A percentile compares a stretch with the other conserved stretches of the same genome.
Evolutionary conservation across 306 rosid genomes (phyloP).

Genomic region (Cajanus cajan): DNA sequence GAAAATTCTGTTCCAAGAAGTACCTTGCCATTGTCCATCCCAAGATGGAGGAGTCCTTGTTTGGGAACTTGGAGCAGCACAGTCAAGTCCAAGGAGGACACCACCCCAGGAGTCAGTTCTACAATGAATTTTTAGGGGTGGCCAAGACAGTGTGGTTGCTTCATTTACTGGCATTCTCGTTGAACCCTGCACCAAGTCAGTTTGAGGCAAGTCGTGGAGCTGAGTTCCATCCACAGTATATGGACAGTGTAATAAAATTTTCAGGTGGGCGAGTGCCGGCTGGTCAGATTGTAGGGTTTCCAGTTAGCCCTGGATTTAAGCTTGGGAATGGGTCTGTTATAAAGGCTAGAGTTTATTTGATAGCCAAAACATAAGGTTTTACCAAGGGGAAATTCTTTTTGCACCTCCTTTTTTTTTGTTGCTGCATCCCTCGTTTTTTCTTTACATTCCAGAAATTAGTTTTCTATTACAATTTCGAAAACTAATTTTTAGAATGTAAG

Average conservation of each 20-base stretch:
- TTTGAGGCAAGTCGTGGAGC: slow-evolving; percentile 93
- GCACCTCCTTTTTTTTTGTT: neutral
- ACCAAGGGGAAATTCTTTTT: neutral
- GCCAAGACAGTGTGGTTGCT: slow-evolving; percentile 90
- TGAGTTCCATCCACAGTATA: slow-evolving; percentile 70
- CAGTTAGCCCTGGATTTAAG: slow-evolving; percentile 91
- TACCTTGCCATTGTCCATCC: slow-evolving; percentile 87
- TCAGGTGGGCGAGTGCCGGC: slow-evolving; percentile 59
- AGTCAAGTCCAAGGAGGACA: slow-evolving; percentile 62
- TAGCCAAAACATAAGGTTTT: slow-evolving; percentile 44
- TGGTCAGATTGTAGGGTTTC: slow-evolving; percentile 77
- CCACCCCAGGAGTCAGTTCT: slow-evolving; percentile 86
- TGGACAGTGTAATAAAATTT: slow-evolving; percentile 81
- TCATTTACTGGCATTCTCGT: slow-evolving; percentile 91
- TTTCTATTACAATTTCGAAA: no score
- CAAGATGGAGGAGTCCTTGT: slow-evolving; percentile 96
- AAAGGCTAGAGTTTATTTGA: slow-evolving; percentile 78
- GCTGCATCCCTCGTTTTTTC: neutral
- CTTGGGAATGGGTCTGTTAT: slow-evolving; percentile 78
- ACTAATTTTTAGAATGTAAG: neutral
- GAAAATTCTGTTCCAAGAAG: slow-evolving; percentile 88
- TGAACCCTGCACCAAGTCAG: slow-evolving; percentile 81
- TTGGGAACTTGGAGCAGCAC: slow-evolving; percentile 84
- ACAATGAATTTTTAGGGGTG: slow-evolving; percentile 64
- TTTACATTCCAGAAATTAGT: neutral